Conservation (phyloP, 2,329 filamentous ascomycete species). For the Penicillium hordei region DNA sequence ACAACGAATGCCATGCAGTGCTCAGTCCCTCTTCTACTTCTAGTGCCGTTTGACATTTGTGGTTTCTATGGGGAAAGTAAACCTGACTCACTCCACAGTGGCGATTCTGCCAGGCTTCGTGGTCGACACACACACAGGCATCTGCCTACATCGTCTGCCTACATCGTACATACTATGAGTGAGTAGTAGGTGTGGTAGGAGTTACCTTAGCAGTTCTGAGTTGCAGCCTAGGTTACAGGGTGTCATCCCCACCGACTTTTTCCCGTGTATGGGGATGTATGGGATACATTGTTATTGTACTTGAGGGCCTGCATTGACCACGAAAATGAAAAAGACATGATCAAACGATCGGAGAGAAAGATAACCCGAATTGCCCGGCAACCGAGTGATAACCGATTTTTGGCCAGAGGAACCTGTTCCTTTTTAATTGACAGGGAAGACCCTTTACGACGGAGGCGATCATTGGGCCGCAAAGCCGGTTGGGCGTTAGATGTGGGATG, state of each 20-base stretch:
- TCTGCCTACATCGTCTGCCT: conserved; percentile 5
- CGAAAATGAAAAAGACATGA: neutral
- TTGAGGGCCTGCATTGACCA: neutral
- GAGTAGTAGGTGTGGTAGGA: neutral
- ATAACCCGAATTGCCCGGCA: neutral
- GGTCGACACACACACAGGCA: neutral
- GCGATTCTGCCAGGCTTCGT: conserved; percentile 4
- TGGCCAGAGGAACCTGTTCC: neutral
- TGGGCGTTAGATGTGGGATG: conserved; percentile 14
- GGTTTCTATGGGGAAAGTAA: neutral
- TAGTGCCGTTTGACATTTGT: conserved; percentile 11
- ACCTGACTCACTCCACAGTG: conserved; percentile 10
- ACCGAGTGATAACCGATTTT: conserved; percentile 1
- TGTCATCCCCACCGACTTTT: conserved; percentile 26
- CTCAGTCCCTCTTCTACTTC: conserved; percentile 9
- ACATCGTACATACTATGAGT: neutral
- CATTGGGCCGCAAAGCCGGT: conserved; percentile 26
- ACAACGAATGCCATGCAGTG: conserved; percentile 10
- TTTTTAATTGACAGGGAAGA: conserved; percentile 7
- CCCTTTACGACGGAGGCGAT: conserved; percentile 18
- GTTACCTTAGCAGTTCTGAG: neutral
- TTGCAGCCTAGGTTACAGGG: conserved; percentile 1
- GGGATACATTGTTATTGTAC: conserved; percentile 24
- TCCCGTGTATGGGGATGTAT: conserved; percentile 17
- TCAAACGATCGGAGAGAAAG: neutral